Percentiles rank a stretch among this genome's conserved stretches.
These are phyloP conservation scores for Starmerella ratchasimensis DNA, from an alignment of 805 yeast genomes.

Conservation along the genomic window DNA sequence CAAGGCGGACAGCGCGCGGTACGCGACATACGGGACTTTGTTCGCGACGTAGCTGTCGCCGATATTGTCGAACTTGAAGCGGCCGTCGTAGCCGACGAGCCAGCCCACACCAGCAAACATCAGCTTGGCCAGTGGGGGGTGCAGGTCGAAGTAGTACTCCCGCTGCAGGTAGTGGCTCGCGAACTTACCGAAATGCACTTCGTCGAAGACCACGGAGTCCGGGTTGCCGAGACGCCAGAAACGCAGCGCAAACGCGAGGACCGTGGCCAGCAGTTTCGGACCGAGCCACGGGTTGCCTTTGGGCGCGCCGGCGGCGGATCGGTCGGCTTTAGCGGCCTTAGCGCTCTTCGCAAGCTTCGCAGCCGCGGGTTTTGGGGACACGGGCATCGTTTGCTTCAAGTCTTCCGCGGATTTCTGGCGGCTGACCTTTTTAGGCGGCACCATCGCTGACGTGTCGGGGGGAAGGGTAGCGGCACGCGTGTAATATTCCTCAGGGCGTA, in stretches of 20 bases:
- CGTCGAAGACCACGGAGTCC: constrained; percentile 77
- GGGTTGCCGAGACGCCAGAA: constrained; percentile 78
- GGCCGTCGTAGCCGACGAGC: constrained; percentile 75
- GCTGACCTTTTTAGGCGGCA: no score
- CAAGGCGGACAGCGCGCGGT: constrained; percentile 78
- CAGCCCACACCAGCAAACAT: constrained; percentile 78
- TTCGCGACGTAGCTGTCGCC: constrained; percentile 64
- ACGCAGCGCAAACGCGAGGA: constrained; percentile 53
- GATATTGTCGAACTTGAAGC: constrained; percentile 69
- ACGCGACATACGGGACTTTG: constrained; percentile 56
- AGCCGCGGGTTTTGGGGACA: no score
- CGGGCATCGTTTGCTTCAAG: no score
- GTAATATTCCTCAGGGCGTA: no score
- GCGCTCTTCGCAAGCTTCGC: no score
- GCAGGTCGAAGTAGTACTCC: constrained; percentile 90
- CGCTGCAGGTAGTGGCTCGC: constrained; percentile 82
- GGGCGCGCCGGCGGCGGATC: no score
- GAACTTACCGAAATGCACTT: constrained; percentile 81
- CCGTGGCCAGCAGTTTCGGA: constrained; percentile 28
- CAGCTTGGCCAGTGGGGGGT: constrained; percentile 94
- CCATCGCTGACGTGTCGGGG: no score
- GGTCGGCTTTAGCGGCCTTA: no score
- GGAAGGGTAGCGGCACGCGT: no score
- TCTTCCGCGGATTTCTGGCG: no score
- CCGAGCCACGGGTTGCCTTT: constrained; percentile 1